Evolutionary conservation across 306 rosid genomes (phyloP).

Genomic region (Biancaea sappan): DNA sequence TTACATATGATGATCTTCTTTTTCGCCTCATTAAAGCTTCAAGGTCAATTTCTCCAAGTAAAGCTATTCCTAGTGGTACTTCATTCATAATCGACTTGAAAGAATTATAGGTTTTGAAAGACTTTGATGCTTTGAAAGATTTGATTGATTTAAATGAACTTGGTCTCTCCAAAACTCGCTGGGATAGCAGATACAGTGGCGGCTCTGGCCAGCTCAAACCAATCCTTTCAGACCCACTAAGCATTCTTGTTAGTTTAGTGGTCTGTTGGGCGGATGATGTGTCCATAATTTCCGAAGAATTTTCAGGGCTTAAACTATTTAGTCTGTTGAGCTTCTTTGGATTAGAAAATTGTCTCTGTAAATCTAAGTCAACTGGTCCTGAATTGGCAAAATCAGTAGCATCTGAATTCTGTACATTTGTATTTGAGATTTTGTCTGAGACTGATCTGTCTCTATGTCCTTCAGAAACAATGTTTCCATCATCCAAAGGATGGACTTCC

Average conservation of each 20-base stretch:
- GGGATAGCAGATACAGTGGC: constrained; percentile 74
- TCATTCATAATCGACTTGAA: constrained; percentile 68
- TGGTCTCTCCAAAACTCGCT: constrained; percentile 64
- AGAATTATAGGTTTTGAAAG: constrained; percentile 62
- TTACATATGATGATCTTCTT: constrained; percentile 81
- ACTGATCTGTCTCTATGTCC: constrained; percentile 31
- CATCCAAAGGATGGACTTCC: constrained; percentile 83
- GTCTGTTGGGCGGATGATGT: constrained; percentile 43
- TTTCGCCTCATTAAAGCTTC: constrained; percentile 77
- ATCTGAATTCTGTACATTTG: constrained; percentile 43
- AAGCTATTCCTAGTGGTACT: constrained; percentile 44
- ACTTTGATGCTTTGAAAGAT: constrained; percentile 72
- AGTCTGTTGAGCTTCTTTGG: constrained; percentile 61
- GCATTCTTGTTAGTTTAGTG: constrained; percentile 68
- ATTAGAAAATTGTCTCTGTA: constrained; percentile 55
- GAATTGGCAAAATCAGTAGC: constrained; percentile 41
- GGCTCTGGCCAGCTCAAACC: constrained; percentile 99
- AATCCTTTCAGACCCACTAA: constrained; percentile 88
- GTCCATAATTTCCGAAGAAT: constrained; percentile 44
- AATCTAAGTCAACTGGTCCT: constrained; percentile 36
- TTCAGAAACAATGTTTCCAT: constrained; percentile 47
- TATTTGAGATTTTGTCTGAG: constrained; percentile 29
- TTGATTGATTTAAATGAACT: constrained; percentile 65
- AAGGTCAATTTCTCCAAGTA: constrained; percentile 81
- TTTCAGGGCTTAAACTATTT: constrained; percentile 46